Percentiles rank a stretch among this genome's conserved stretches.
These are phyloP conservation scores for Polyporus tsugae DNA, from an alignment of 1,284 basidiomycete genomes.

Conservation along the genomic window DNA sequence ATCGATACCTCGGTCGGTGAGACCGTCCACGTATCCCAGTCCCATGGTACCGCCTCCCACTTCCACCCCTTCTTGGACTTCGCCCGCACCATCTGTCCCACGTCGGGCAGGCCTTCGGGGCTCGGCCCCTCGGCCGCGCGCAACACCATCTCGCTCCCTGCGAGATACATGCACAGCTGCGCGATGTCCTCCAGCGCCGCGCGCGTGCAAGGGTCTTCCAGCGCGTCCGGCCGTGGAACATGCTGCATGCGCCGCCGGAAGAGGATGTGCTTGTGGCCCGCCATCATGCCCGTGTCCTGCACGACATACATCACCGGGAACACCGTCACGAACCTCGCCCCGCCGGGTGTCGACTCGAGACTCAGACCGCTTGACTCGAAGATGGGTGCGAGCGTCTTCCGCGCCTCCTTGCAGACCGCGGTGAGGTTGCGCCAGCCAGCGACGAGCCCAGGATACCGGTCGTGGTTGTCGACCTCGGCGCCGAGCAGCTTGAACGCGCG, in stretches of 20 bases:
- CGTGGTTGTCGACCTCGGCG: background rate
- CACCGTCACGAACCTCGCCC: background rate
- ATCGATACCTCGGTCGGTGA: background rate
- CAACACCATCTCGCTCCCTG: slow-evolving; percentile 13
- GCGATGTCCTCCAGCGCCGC: slow-evolving; percentile 16
- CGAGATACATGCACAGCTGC: slow-evolving; percentile 11
- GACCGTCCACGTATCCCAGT: background rate
- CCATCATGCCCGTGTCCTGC: slow-evolving; percentile 7
- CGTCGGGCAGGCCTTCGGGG: background rate
- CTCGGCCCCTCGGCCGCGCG: background rate
- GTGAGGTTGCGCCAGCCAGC: slow-evolving; percentile 7
- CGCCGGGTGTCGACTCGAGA: background rate
- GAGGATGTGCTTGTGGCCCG: slow-evolving; percentile 1
- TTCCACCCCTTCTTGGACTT: slow-evolving; percentile 6
- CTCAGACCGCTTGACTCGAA: background rate
- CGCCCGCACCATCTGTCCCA: background rate
- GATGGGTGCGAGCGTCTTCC: background rate
- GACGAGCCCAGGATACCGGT: slow-evolving; percentile 5
- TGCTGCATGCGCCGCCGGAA: background rate
- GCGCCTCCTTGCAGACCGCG: slow-evolving; percentile 1
- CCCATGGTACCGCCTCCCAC: slow-evolving; percentile 7
- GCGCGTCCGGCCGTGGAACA: background rate
- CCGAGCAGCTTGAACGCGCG: slow-evolving; percentile 1
- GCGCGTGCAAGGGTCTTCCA: slow-evolving; percentile 9
- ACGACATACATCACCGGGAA: slow-evolving; percentile 1